These are phyloP conservation scores for Saccharomyces hybrid DNA, from an alignment of 1,139 yeast species.

Conservation along the genomic window DNA sequence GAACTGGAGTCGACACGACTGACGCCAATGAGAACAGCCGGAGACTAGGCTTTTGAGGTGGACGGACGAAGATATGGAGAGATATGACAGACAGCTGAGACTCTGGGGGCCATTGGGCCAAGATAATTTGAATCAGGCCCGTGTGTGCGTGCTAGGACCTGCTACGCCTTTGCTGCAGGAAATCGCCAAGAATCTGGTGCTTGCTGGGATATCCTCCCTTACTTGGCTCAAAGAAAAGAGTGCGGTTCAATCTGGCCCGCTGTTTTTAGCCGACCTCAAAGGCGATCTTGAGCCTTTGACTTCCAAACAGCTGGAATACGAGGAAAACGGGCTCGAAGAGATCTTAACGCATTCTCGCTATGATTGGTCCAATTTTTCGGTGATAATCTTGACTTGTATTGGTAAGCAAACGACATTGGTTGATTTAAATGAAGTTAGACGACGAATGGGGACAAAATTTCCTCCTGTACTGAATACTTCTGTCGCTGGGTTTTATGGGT, in stretches of 20 bases:
- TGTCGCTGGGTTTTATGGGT: slow-evolving; percentile 55
- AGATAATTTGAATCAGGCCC: slow-evolving; percentile 46
- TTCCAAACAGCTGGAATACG: background rate
- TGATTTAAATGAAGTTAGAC: background rate
- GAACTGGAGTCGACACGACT: background rate
- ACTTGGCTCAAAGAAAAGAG: slow-evolving; percentile 38
- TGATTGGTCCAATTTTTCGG: background rate
- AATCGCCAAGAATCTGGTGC: slow-evolving; percentile 63
- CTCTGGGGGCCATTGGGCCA: slow-evolving; percentile 86
- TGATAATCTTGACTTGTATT: background rate
- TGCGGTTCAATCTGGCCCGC: background rate
- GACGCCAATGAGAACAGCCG: background rate
- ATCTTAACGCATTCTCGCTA: background rate
- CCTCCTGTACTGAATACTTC: slow-evolving; percentile 13
- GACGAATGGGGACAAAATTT: slow-evolving; percentile 2
- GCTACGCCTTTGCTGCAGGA: slow-evolving; percentile 54
- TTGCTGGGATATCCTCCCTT: slow-evolving; percentile 71
- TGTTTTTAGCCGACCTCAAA: background rate
- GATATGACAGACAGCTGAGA: slow-evolving; percentile 82
- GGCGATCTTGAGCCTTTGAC: background rate
- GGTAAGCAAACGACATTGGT: background rate
- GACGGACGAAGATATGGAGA: slow-evolving; percentile 15
- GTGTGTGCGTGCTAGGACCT: slow-evolving; percentile 56
- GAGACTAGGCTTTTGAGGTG: background rate
- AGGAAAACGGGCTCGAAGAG: background rate